These are phyloP conservation scores for Arxiozyma bovina DNA, from an alignment of 1,139 yeast species.

Conservation along the genomic window DNA sequence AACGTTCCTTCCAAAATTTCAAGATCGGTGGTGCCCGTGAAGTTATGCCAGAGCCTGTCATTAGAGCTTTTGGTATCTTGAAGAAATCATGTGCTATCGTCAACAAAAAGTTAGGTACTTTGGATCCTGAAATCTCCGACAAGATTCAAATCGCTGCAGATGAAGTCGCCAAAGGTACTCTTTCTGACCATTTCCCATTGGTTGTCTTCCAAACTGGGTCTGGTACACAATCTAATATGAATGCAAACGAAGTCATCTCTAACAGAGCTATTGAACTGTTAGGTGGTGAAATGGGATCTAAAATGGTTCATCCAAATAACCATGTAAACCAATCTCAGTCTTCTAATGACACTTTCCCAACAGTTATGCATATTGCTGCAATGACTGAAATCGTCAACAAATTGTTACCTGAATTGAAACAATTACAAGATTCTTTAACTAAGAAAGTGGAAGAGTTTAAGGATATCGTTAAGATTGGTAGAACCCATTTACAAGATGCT, in stretches of 20 bases:
- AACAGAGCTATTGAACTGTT: constrained; percentile 94
- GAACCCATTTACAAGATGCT: constrained; percentile 98
- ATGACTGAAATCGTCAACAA: constrained; percentile 72
- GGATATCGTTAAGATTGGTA: constrained; percentile 91
- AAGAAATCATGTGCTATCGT: constrained; percentile 94
- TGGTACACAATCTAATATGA: constrained; percentile 98
- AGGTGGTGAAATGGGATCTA: constrained; percentile 87
- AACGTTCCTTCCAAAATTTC: constrained; percentile 85
- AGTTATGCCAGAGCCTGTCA: constrained; percentile 82
- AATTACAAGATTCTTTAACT: constrained; percentile 67
- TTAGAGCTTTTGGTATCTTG: constrained; percentile 84
- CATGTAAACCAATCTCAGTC: constrained; percentile 98
- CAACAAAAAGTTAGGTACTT: constrained; percentile 68
- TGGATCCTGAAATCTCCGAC: constrained; percentile 72
- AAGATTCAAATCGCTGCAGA: constrained; percentile 93
- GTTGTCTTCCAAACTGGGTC: constrained; percentile 98
- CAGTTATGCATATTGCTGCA: constrained; percentile 99
- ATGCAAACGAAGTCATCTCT: constrained; percentile 95
- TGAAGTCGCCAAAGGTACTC: constrained; percentile 87
- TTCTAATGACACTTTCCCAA: constrained; percentile 96
- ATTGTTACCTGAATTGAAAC: constrained; percentile 70
- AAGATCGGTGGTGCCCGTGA: constrained; percentile 92
- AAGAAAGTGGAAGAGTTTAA: constrained; percentile 73
- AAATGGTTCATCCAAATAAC: constrained; percentile 93
- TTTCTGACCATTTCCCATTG: constrained; percentile 90